Evolutionary conservation across 306 rosid genomes (phyloP).

Genomic region (apple (Malus domestica)): DNA sequence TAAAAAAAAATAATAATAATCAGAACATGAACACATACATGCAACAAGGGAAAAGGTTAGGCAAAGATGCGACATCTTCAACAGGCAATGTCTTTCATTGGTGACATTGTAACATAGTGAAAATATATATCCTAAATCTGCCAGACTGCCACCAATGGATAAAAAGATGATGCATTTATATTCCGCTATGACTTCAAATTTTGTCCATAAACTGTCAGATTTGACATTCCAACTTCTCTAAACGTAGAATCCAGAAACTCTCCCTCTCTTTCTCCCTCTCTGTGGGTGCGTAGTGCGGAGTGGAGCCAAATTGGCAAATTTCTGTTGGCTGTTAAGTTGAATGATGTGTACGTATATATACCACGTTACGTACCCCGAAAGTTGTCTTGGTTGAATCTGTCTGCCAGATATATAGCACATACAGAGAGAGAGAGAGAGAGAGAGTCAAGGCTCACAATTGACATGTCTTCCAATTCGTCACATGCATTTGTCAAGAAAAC

Average conservation of each 20-base stretch:
- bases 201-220: background rate
- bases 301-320: slow-evolving; percentile 17
- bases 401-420: background rate
- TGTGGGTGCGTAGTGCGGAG: slow-evolving; percentile 2
- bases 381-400: background rate
- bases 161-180: background rate
- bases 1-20: background rate
- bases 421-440: no score
- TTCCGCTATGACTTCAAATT: background rate
- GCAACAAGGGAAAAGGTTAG: background rate
- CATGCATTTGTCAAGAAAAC: background rate
- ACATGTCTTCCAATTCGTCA: background rate
- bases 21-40: background rate
- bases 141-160: background rate
- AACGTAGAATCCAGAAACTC: background rate
- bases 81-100: background rate
- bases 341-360: slow-evolving; percentile 1
- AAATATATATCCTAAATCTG: background rate
- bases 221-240: slow-evolving; percentile 29
- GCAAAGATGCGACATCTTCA: background rate
- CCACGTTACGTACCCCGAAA: background rate
- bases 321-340: slow-evolving; percentile 36
- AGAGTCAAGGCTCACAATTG: background rate
- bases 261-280: background rate
- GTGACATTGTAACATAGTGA: background rate